A percentile compares a stretch with the other conserved stretches of the same genome.
These are phyloP conservation scores for Monosporascus cannonballus DNA, from an alignment of 2,329 filamentous ascomycete species.

Conservation along the genomic window DNA sequence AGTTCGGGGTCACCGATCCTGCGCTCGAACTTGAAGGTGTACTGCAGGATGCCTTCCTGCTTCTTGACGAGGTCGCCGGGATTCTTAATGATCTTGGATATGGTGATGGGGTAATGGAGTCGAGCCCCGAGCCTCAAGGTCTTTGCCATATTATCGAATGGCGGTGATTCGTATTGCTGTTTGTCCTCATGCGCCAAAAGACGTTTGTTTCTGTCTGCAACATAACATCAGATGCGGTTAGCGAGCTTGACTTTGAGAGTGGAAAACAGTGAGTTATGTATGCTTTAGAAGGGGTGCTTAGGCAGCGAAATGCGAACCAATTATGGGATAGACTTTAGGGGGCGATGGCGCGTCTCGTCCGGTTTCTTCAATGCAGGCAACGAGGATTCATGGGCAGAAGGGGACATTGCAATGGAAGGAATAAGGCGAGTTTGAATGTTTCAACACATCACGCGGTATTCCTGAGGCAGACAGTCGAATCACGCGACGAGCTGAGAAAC, in stretches of 20 bases:
- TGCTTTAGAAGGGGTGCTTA: background rate
- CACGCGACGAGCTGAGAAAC: no score
- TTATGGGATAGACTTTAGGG: no score
- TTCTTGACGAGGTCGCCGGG: slow-evolving; percentile 70
- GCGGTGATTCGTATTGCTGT: background rate
- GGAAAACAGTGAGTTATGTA: background rate
- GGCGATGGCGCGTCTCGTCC: no score
- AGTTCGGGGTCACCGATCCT: slow-evolving; percentile 62
- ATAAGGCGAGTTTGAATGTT: no score
- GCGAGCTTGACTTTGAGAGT: background rate
- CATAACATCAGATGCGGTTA: background rate
- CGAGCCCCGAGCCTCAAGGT: slow-evolving; percentile 49
- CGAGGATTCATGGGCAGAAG: no score
- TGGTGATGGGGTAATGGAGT: slow-evolving; percentile 88
- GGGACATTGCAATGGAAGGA: no score
- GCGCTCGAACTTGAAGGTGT: slow-evolving; percentile 77
- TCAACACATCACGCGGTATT: no score
- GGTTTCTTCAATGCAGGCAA: no score
- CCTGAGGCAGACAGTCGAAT: no score
- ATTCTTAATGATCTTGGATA: slow-evolving; percentile 75
- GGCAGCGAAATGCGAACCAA: no score
- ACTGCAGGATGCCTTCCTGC: slow-evolving; percentile 75
- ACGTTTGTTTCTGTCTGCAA: background rate
- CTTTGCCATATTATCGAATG: slow-evolving; percentile 31
- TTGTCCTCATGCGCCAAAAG: background rate